Conservation (phyloP, 306 rosid species). For the Medicago lupulina region DNA sequence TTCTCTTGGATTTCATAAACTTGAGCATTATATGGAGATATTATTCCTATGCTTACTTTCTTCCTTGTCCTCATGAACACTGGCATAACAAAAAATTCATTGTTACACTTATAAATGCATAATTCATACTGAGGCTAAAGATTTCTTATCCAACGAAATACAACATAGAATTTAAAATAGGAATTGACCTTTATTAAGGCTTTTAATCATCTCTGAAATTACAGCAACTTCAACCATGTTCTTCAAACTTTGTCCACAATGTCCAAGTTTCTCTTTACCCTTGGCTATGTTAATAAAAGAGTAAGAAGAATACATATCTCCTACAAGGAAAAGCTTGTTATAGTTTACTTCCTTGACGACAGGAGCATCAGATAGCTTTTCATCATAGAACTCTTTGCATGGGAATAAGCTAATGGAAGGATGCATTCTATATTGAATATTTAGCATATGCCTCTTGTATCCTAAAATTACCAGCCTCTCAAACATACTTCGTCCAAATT, state of each 20-base stretch:
- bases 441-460: slow-evolving; percentile 40
- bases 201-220: slow-evolving; percentile 50
- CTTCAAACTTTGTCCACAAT: slow-evolving; percentile 33
- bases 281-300: slow-evolving; percentile 47
- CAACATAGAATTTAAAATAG: neutral
- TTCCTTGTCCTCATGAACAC: slow-evolving; percentile 30
- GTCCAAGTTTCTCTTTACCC: slow-evolving; percentile 50
- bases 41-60: slow-evolving; percentile 61
- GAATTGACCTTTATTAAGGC: slow-evolving; percentile 54
- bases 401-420: slow-evolving; percentile 57
- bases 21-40: slow-evolving; percentile 66
- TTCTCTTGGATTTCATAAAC: slow-evolving; percentile 54
- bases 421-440: slow-evolving; percentile 60
- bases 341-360: slow-evolving; percentile 34
- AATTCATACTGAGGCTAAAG: neutral
- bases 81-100: neutral
- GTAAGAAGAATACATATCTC: slow-evolving; percentile 41
- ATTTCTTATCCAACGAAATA: neutral
- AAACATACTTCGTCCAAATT: slow-evolving; percentile 58
- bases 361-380: slow-evolving; percentile 39
- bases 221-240: slow-evolving; percentile 60
- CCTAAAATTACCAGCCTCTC: slow-evolving; percentile 49
- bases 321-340: slow-evolving; percentile 35
- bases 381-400: slow-evolving; percentile 46
- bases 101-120: neutral